Percentiles rank a stretch among this genome's conserved stretches.
Evolutionary conservation across 371 early-diverging fungal species (phyloP).

Genomic region (Encephalitozoon hellem): DNA sequence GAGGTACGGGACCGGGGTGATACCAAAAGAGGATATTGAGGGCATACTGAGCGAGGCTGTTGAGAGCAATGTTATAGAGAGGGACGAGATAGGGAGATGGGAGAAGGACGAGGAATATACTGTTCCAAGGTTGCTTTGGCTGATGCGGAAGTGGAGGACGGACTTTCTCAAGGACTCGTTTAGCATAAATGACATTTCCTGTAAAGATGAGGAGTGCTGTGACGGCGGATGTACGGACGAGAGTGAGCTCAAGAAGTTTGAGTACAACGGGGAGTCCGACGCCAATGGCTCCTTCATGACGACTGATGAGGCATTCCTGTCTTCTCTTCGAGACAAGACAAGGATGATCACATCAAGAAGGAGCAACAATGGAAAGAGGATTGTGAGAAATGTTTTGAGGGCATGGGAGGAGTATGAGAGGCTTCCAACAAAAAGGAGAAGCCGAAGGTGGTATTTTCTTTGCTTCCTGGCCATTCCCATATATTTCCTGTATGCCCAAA

Average conservation of each 20-base stretch:
- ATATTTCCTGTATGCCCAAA: background rate
- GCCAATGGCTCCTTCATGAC: background rate
- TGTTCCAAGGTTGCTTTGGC: background rate
- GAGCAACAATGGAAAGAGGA: background rate
- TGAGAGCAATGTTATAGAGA: background rate
- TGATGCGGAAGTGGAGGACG: background rate
- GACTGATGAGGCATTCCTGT: background rate
- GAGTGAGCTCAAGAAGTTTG: background rate
- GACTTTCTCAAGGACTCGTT: constrained; percentile 4
- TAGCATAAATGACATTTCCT: constrained; percentile 1
- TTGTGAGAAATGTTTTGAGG: background rate
- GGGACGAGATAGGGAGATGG: background rate
- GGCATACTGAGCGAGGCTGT: constrained; percentile 2
- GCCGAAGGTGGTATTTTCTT: background rate
- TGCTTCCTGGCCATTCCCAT: background rate
- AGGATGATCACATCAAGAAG: background rate
- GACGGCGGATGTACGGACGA: background rate
- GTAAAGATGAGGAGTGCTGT: background rate
- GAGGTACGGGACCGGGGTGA: constrained; percentile 19
- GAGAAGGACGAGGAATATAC: background rate
- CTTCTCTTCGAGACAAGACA: background rate
- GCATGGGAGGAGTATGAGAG: constrained; percentile 3
- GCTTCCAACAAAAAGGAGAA: background rate
- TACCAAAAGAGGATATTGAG: constrained; percentile 16
- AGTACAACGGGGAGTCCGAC: too few species aligned